Evolutionary conservation across 2,329 filamentous ascomycete genomes (phyloP), one percentile per base, ranked within the genome.

Genomic region (Aspergillus persii): DNA sequence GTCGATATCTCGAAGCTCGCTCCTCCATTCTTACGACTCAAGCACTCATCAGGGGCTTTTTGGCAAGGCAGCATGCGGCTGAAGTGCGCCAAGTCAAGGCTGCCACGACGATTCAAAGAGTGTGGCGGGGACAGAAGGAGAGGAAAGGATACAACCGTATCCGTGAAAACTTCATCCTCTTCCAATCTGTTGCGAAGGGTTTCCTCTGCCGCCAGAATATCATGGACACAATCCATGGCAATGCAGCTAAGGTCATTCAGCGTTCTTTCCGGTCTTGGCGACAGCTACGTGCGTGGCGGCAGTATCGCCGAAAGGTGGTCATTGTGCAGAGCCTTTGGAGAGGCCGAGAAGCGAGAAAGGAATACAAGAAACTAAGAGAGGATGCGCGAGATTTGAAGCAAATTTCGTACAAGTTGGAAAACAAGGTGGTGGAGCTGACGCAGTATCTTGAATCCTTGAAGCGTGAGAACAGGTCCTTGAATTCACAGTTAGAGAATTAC

Each of bases 381-480:
- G 95, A 99, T 78, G 95, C 95, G 65, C 90, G 95, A 72, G 96
- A 99, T 81, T 86, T 99, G 75, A 98, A 98, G 83, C 94, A 98
- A 78, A 99, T 99, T 68, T 98, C 95, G 2, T 99, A 99, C 83
- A 98, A 96, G 82, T 82, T 99, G 69, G 95, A 99, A 77, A 98
- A 99, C 84, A 99, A 99, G 86, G 95, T 99, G 63, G 92, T 99
- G 63, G 95, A 99, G 80, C 85, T 99, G 71, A 99, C 95, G 1
- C 95, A 99, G 76, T 91, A 89, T 53, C 79, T 99, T 68, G 93
- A 95, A 66, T 89, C 92, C 8, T 89, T 96, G 84, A 96, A 96
- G 81, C 86, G 89, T 63, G 91, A 96, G 79, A 99, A 99, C 85
- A 97, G 96, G 82, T 85, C 86, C 59, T 84, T 99, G 62, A 83